Percentiles rank a stretch among this genome's conserved stretches.
Conservation (phyloP, 2,329 filamentous ascomycete species). For the Colletotrichum phormii region DNA sequence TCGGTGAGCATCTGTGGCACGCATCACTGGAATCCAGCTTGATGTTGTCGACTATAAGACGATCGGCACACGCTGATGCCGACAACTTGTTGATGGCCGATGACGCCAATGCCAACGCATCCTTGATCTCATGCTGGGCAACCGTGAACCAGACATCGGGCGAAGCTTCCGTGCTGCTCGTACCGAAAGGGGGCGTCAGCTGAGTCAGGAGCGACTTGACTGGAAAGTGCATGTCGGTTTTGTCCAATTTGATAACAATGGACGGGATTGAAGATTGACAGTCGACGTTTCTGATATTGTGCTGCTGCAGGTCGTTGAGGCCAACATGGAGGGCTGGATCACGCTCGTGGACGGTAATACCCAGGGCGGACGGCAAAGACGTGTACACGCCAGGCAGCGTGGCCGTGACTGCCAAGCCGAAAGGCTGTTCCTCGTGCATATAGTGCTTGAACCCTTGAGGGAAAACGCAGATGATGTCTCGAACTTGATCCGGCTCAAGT, state of each 20-base stretch:
- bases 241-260: neutral
- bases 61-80: neutral
- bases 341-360: neutral
- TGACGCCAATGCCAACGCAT: conserved; percentile 17
- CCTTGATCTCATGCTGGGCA: conserved; percentile 9
- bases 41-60: neutral
- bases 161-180: neutral
- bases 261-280: neutral
- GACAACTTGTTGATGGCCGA: conserved; percentile 29
- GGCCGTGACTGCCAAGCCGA: neutral
- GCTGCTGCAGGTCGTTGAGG: neutral
- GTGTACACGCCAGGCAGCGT: conserved; percentile 12
- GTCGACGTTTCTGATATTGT: neutral
- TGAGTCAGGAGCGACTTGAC: conserved; percentile 13
- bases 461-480: conserved; percentile 4
- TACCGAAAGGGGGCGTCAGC: neutral
- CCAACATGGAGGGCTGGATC: neutral
- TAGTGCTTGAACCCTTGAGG: neutral
- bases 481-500: conserved; percentile 17
- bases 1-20: conserved; percentile 2
- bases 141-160: conserved; percentile 10
- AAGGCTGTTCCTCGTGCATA: no score
- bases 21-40: neutral
- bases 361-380: neutral
- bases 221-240: conserved; percentile 6